A percentile compares a stretch with the other conserved stretches of the same genome.
Conservation (phyloP, 2,329 filamentous ascomycete species). For the Penicillium nordicum region DNA sequence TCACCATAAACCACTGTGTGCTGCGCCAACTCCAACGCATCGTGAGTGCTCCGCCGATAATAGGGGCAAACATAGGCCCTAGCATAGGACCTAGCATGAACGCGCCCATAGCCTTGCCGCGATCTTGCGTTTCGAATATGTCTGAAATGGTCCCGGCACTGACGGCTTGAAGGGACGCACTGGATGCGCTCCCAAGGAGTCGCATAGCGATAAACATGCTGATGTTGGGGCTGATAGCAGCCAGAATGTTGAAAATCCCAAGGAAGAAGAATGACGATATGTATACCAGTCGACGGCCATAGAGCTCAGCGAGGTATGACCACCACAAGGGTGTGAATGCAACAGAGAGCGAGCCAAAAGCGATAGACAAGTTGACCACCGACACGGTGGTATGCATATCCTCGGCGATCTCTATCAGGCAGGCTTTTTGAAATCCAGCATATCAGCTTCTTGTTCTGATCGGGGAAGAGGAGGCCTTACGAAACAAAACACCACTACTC, state of each 20-base stretch:
- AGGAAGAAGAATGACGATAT: background rate
- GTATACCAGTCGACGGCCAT: background rate
- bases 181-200: background rate
- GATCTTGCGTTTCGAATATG: background rate
- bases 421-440: background rate
- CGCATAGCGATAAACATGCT: background rate
- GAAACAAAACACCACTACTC: background rate
- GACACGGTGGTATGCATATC: background rate
- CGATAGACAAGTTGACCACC: background rate
- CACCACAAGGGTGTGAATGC: background rate
- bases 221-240: background rate
- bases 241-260: background rate
- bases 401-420: background rate
- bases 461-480: no score
- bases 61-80: background rate
- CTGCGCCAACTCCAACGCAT: no score
- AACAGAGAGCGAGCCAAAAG: background rate
- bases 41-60: background rate
- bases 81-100: background rate
- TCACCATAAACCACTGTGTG: no score
- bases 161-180: background rate
- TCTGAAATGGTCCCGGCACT: background rate
- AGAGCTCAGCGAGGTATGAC: background rate
- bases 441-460: no score
- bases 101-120: background rate